phyloP scores from a whole-genome alignment of 345 rosid species.

The Ceriops decandra region DNA sequence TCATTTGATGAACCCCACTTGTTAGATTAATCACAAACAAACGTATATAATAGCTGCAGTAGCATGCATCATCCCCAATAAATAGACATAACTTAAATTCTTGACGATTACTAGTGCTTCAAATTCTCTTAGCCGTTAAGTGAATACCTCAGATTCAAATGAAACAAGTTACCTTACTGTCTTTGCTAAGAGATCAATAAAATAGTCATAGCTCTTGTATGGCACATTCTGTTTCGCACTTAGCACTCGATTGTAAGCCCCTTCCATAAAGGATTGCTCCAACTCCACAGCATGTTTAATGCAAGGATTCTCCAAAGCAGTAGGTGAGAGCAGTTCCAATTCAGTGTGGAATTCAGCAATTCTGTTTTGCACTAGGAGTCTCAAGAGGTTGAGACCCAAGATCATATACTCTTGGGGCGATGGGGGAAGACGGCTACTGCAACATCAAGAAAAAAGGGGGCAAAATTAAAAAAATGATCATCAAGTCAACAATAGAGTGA shows the following conservation, averaged over 20 bases:
- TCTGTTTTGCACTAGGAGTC: slow-evolving; percentile 90
- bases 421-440: slow-evolving; percentile 60
- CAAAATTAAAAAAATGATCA: slow-evolving; percentile 2
- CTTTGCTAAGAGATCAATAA: slow-evolving; percentile 98
- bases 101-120: neutral
- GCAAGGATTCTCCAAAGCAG: slow-evolving; percentile 79
- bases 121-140: neutral
- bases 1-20: too few species aligned
- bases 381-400: slow-evolving; percentile 87
- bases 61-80: neutral
- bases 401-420: slow-evolving; percentile 83
- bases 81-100: neutral
- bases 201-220: slow-evolving; percentile 77
- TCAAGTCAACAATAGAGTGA: neutral
- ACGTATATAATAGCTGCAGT: too few species aligned
- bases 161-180: slow-evolving; percentile 66
- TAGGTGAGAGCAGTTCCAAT: slow-evolving; percentile 72
- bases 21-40: too few species aligned
- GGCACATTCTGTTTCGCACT: slow-evolving; percentile 93
- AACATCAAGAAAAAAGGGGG: slow-evolving; percentile 18
- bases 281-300: slow-evolving; percentile 95
- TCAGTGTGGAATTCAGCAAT: slow-evolving; percentile 98
- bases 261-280: slow-evolving; percentile 99
- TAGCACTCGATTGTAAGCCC: slow-evolving; percentile 91
- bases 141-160: neutral